Conservation (phyloP, 331 rosid species). For the Malus hybrid region DNA sequence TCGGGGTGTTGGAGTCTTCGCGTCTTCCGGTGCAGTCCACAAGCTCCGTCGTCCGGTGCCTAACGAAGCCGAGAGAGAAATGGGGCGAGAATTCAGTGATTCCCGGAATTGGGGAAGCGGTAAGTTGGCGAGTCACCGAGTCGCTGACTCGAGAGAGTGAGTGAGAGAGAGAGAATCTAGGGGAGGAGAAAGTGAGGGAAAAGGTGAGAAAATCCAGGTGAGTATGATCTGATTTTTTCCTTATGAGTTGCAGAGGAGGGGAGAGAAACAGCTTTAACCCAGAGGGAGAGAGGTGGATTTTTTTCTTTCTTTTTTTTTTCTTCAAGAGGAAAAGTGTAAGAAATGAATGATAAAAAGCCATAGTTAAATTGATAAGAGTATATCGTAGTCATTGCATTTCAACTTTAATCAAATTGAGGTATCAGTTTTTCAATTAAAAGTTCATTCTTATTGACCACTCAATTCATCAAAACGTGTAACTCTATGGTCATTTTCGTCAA, state of each 20-base stretch:
- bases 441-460: too few species aligned
- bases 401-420: too few species aligned
- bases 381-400: too few species aligned
- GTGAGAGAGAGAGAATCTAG: conserved; percentile 24
- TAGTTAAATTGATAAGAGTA: too few species aligned
- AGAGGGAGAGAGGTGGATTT: conserved; percentile 3
- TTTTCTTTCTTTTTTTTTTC: too few species aligned
- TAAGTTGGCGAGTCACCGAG: conserved; percentile 8
- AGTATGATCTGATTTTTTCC: conserved; percentile 56
- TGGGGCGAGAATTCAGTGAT: conserved; percentile 18
- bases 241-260: conserved; percentile 49
- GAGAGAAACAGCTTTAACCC: conserved; percentile 12
- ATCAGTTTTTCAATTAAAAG: too few species aligned
- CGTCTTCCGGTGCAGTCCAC: not conserved
- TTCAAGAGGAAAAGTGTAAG: too few species aligned
- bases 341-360: too few species aligned
- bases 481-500: too few species aligned
- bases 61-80: not conserved
- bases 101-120: conserved; percentile 16
- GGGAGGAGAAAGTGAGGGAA: conserved; percentile 44
- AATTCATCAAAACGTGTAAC: too few species aligned
- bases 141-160: conserved; percentile 7
- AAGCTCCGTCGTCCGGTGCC: not conserved
- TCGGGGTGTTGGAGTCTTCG: conserved; percentile 4
- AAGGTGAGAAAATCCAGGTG: conserved; percentile 49